phyloP scores from a whole-genome alignment of 225 moss, liverwort and hornwort genomes.

The Pseudoscleropodium purum region DNA sequence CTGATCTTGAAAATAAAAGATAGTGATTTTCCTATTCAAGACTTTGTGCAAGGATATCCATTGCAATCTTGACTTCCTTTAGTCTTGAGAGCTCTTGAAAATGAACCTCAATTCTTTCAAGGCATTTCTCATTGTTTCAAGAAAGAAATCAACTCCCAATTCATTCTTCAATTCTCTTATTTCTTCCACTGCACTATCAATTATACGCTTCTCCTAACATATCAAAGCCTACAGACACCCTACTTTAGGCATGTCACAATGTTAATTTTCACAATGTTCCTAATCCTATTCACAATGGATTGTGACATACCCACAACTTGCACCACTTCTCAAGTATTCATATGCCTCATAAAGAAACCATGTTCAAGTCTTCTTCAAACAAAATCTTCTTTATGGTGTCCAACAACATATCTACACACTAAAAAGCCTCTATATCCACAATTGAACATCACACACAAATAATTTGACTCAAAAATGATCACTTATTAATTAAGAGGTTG shows the following conservation, averaged over 20 bases:
- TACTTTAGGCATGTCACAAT: not conserved
- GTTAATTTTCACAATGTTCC: not conserved
- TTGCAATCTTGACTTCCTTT: too few relatives aligned
- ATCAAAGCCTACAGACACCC: too few relatives aligned
- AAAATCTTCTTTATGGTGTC: not conserved
- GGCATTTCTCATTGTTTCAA: not conserved
- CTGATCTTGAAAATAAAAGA: too few relatives aligned
- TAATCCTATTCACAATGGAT: not conserved
- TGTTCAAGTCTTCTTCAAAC: not conserved
- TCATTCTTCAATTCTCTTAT: not conserved
- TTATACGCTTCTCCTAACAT: not conserved
- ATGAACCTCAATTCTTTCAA: not conserved
- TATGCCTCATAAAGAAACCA: not conserved
- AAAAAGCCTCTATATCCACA: not conserved
- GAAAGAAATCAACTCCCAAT: not conserved
- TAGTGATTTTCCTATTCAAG: too few relatives aligned
- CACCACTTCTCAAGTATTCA: not conserved
- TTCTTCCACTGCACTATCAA: not conserved
- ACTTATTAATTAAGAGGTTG: too few relatives aligned
- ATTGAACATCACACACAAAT: not conserved
- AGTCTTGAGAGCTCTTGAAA: too few relatives aligned
- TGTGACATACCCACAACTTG: too few relatives aligned
- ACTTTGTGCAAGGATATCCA: too few relatives aligned
- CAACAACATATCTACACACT: not conserved
- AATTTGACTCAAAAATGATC: too few relatives aligned